Conservation (phyloP, 2,329 filamentous ascomycete genomes). For the Rhinocladiella similis region DNA sequence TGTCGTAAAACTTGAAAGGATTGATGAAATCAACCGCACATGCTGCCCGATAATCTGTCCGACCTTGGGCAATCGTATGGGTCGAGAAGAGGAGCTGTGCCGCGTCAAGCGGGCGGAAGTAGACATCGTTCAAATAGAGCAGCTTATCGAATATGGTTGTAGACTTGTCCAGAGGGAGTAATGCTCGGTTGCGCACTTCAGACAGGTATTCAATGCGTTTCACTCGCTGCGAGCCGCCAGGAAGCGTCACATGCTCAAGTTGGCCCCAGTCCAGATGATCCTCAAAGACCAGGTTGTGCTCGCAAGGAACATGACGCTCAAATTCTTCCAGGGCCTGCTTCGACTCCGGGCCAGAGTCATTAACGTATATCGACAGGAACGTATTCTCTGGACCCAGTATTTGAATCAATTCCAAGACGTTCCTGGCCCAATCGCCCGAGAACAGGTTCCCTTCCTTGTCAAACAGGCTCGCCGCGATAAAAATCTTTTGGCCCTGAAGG, state of each 20-base stretch:
- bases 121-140: slow-evolving; percentile 67
- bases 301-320: slow-evolving; percentile 50
- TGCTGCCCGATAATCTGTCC: slow-evolving; percentile 63
- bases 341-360: slow-evolving; percentile 62
- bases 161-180: slow-evolving; percentile 59
- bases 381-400: slow-evolving; percentile 67
- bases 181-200: slow-evolving; percentile 69
- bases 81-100: slow-evolving; percentile 63
- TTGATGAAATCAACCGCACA: slow-evolving; percentile 76
- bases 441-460: slow-evolving; percentile 63
- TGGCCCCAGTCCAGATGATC: slow-evolving; percentile 57
- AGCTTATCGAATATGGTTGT: slow-evolving; percentile 55
- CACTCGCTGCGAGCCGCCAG: slow-evolving; percentile 62
- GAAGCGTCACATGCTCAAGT: slow-evolving; percentile 61
- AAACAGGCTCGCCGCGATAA: slow-evolving; percentile 71
- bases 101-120: slow-evolving; percentile 60
- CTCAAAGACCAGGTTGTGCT: slow-evolving; percentile 59
- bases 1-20: slow-evolving; percentile 75
- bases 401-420: slow-evolving; percentile 62
- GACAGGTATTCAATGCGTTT: slow-evolving; percentile 75
- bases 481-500: slow-evolving; percentile 64
- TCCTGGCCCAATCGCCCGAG: slow-evolving; percentile 63
- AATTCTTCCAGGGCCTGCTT: slow-evolving; percentile 57
- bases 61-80: slow-evolving; percentile 53
- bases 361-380: slow-evolving; percentile 73